A percentile compares a stretch with the other conserved stretches of the same genome.
Conservation (phyloP, 352 stramenopile species). For the Albugo laibachii region DNA sequence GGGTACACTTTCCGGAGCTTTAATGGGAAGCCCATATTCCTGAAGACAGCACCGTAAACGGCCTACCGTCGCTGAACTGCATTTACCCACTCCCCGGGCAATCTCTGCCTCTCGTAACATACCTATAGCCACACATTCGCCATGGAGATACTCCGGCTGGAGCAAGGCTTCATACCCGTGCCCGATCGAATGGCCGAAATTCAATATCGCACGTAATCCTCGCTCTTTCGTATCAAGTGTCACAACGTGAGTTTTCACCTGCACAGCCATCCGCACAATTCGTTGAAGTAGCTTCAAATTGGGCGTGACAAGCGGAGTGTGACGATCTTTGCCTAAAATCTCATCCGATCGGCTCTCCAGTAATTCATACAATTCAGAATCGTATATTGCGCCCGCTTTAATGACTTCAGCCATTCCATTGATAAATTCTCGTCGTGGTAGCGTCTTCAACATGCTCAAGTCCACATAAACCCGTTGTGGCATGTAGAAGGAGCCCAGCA, state of each 20-base stretch:
- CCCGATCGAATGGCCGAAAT: slow-evolving; percentile 98
- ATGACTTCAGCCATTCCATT: slow-evolving; percentile 93
- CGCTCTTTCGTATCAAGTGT: slow-evolving; percentile 91
- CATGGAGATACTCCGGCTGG: slow-evolving; percentile 91
- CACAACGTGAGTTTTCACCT: slow-evolving; percentile 93
- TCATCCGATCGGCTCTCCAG: slow-evolving; percentile 82
- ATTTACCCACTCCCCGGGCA: slow-evolving; percentile 50
- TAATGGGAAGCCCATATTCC: slow-evolving; percentile 45
- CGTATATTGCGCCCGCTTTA: slow-evolving; percentile 94
- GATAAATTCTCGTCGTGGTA: slow-evolving; percentile 92
- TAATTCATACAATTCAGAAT: slow-evolving; percentile 87
- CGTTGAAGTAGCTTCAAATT: slow-evolving; percentile 50
- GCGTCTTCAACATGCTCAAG: slow-evolving; percentile 80
- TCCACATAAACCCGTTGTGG: slow-evolving; percentile 94
- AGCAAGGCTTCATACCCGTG: slow-evolving; percentile 95
- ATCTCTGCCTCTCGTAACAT: slow-evolving; percentile 95
- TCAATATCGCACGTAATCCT: slow-evolving; percentile 90
- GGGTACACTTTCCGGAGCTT: slow-evolving; percentile 29
- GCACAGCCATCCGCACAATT: slow-evolving; percentile 34
- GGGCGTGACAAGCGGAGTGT: too few relatives aligned
- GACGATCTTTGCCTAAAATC: slow-evolving; percentile 8
- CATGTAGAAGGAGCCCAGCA: slow-evolving; percentile 97
- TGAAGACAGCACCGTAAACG: slow-evolving; percentile 45
- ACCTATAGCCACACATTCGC: slow-evolving; percentile 93
- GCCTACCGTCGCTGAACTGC: slow-evolving; percentile 41